Conservation (phyloP, 2,329 filamentous ascomycete species). For the Aspergillus sp. region DNA sequence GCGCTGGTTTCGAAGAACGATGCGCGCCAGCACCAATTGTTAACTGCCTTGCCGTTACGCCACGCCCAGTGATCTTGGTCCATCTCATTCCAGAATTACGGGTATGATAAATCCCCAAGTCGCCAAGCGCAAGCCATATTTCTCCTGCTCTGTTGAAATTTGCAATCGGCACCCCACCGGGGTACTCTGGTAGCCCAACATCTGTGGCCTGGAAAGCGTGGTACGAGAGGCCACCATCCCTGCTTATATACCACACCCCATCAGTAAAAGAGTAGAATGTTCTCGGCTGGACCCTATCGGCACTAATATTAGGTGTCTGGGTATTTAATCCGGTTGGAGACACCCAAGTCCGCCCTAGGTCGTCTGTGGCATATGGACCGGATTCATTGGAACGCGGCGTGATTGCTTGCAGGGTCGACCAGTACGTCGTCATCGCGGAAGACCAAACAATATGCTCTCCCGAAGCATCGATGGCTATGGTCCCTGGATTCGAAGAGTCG, state of each 20-base stretch:
- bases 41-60: slow-evolving; percentile 4
- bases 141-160: slow-evolving; percentile 14
- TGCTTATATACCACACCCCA: slow-evolving; percentile 13
- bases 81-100: slow-evolving; percentile 11
- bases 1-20: slow-evolving; percentile 1
- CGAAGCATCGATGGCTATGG: slow-evolving; percentile 15
- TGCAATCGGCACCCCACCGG: slow-evolving; percentile 12
- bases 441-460: slow-evolving; percentile 16
- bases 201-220: slow-evolving; percentile 3
- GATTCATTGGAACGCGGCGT: slow-evolving; percentile 10
- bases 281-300: slow-evolving; percentile 14
- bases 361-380: slow-evolving; percentile 9
- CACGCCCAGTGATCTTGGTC: slow-evolving; percentile 1
- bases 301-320: slow-evolving; percentile 14
- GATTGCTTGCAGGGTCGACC: slow-evolving; percentile 5
- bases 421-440: slow-evolving; percentile 9
- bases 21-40: slow-evolving; percentile 8
- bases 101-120: slow-evolving; percentile 13
- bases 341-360: slow-evolving; percentile 13
- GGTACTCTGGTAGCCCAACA: slow-evolving; percentile 6
- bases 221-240: slow-evolving; percentile 14
- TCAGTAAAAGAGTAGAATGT: slow-evolving; percentile 16
- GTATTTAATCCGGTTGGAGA: slow-evolving; percentile 11
- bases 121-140: slow-evolving; percentile 15
- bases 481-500: slow-evolving; percentile 9